Conservation (phyloP, 192 early-diverging fungal species). For the Chytriomyces hyalinus region DNA sequence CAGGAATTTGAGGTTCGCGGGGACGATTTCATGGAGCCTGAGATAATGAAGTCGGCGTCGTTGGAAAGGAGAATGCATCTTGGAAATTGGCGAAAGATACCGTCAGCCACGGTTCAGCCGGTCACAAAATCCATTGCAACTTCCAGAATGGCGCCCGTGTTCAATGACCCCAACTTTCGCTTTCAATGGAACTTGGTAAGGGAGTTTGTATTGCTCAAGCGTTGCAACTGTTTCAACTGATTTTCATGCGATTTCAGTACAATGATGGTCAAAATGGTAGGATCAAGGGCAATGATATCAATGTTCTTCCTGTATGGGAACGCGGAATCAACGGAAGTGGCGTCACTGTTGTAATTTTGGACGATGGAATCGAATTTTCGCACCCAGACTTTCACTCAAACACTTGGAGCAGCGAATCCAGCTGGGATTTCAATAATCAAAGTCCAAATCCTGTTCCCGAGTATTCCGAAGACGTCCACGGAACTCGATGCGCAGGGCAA, state of each 20-base stretch:
- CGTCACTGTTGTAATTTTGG: slow-evolving; percentile 86
- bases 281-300: slow-evolving; percentile 77
- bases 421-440: slow-evolving; percentile 12
- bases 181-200: slow-evolving; percentile 84
- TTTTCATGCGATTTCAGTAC: slow-evolving; percentile 22
- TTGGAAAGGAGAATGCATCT: too few relatives aligned
- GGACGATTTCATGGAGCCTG: background rate
- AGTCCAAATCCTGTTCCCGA: slow-evolving; percentile 21
- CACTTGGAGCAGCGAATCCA: slow-evolving; percentile 36
- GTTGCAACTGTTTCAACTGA: background rate
- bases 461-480: slow-evolving; percentile 80
- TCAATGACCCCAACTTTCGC: slow-evolving; percentile 69
- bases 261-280: slow-evolving; percentile 51
- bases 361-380: slow-evolving; percentile 90
- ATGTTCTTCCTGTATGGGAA: slow-evolving; percentile 91
- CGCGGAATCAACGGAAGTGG: slow-evolving; percentile 86
- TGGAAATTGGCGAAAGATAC: background rate
- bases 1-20: slow-evolving; percentile 5
- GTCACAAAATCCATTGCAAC: background rate
- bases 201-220: slow-evolving; percentile 6
- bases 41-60: too few relatives aligned
- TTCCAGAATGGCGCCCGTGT: slow-evolving; percentile 3
- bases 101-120: background rate
- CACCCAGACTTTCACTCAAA: slow-evolving; percentile 78
- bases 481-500: slow-evolving; percentile 95